Evolutionary conservation across 306 rosid genomes (phyloP).

Genomic region (Cicer judaicum): DNA sequence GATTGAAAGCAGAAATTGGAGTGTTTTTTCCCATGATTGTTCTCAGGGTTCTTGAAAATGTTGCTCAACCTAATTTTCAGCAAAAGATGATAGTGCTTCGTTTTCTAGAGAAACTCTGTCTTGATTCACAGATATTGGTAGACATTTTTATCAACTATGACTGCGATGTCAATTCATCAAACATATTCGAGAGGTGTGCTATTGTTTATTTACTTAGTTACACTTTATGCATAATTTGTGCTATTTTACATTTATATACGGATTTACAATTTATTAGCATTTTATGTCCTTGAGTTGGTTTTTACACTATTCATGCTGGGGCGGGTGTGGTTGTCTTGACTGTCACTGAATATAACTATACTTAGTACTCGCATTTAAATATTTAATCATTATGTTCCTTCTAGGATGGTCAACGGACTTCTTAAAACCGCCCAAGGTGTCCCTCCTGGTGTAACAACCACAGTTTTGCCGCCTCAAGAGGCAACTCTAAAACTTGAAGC

Average conservation of each 20-base stretch:
- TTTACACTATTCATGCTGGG: constrained; percentile 17
- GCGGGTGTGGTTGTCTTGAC: constrained; percentile 31
- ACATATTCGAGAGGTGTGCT: constrained; percentile 96
- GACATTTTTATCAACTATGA: constrained; percentile 96
- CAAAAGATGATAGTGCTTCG: constrained; percentile 98
- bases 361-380: constrained; percentile 9
- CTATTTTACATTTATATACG: constrained; percentile 27
- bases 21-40: constrained; percentile 99
- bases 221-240: constrained; percentile 21
- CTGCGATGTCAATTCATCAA: constrained; percentile 99
- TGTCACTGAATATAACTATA: constrained; percentile 25
- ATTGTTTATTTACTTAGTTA: constrained; percentile 36
- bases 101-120: constrained; percentile 91
- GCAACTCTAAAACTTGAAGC: constrained; percentile 91
- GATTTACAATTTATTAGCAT: constrained; percentile 41
- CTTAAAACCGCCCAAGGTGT: constrained; percentile 98
- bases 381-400: constrained; percentile 42
- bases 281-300: constrained; percentile 28
- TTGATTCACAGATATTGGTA: constrained; percentile 96
- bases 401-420: constrained; percentile 99
- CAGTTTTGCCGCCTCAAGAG: constrained; percentile 93
- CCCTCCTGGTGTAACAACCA: constrained; percentile 89
- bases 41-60: constrained; percentile 96
- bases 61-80: constrained; percentile 96
- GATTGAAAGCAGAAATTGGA: constrained; percentile 98